phyloP scores from a whole-genome alignment of 495 filamentous ascomycete species.

The Xylaria curta region DNA sequence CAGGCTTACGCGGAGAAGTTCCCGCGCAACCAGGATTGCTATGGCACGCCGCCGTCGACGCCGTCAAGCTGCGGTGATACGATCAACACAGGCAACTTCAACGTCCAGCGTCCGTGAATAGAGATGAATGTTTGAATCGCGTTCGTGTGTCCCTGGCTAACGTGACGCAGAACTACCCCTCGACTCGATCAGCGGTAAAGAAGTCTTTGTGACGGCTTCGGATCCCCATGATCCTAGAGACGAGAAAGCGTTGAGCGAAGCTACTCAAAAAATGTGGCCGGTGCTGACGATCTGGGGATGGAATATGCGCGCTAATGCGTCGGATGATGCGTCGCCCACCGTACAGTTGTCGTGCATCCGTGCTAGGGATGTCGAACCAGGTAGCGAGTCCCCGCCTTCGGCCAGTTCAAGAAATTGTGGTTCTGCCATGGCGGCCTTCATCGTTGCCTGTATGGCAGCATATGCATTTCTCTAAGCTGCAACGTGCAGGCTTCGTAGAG shows the following conservation, averaged over 20 bases:
- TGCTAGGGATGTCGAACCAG: constrained; percentile 24
- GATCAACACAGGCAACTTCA: constrained; percentile 31
- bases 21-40: constrained; percentile 33
- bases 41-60: constrained; percentile 33
- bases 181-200: constrained; percentile 32
- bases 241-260: constrained; percentile 29
- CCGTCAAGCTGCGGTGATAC: constrained; percentile 34
- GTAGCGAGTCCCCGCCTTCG: constrained; percentile 22
- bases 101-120: constrained; percentile 32
- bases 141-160: not conserved
- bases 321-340: constrained; percentile 27
- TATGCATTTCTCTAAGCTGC: constrained; percentile 2
- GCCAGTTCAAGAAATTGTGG: not conserved
- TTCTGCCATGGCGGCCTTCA: constrained; percentile 4
- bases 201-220: constrained; percentile 37
- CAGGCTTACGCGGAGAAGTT: constrained; percentile 34
- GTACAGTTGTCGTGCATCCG: constrained; percentile 35
- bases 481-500: not conserved
- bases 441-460: not conserved
- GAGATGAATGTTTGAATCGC: not conserved
- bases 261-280: constrained; percentile 29
- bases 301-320: constrained; percentile 35
- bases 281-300: constrained; percentile 38
- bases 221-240: constrained; percentile 31
- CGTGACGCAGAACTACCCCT: constrained; percentile 32